phyloP scores from a whole-genome alignment of 176 grass and related monocot species.

The Coix lacrymajobi region DNA sequence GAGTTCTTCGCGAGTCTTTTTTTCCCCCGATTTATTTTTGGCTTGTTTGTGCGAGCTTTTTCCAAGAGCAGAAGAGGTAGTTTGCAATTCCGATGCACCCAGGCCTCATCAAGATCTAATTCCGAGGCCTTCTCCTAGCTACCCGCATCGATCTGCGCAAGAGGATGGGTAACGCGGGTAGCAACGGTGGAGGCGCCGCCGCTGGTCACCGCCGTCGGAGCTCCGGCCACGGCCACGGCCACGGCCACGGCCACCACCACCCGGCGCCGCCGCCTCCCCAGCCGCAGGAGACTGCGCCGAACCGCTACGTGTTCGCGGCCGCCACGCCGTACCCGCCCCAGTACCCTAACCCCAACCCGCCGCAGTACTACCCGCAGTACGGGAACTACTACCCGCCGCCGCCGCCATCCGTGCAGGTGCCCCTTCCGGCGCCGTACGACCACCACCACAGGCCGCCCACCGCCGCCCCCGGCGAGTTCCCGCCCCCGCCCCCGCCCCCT shows the following conservation, averaged over 20 bases:
- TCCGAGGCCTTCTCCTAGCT: background rate
- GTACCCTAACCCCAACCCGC: slow-evolving; percentile 74
- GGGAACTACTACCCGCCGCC: slow-evolving; percentile 62
- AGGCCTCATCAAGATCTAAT: slow-evolving; percentile 28
- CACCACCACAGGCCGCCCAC: slow-evolving; percentile 53
- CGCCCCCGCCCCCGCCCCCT: slow-evolving; percentile 19
- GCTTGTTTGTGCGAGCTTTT: background rate
- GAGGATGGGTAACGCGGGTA: slow-evolving; percentile 48
- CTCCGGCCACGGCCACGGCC: slow-evolving; percentile 50
- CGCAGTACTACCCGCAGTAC: slow-evolving; percentile 76
- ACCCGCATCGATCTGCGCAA: slow-evolving; percentile 18
- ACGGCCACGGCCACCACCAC: slow-evolving; percentile 50
- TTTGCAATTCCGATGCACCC: slow-evolving; percentile 22
- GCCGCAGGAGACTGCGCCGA: slow-evolving; percentile 42
- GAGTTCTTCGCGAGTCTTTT: background rate
- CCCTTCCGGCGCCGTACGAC: slow-evolving; percentile 75
- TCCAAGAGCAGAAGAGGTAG: background rate
- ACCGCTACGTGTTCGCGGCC: slow-evolving; percentile 91
- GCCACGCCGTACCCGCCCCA: slow-evolving; percentile 84
- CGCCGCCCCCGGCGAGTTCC: slow-evolving; percentile 27
- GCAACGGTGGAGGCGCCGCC: slow-evolving; percentile 56
- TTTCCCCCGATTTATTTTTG: background rate
- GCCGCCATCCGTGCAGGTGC: slow-evolving; percentile 54
- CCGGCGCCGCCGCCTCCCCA: slow-evolving; percentile 36
- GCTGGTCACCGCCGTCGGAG: slow-evolving; percentile 60